Evolutionary conservation across 768 basidiomycete species (phyloP).

Genomic region (Hebeloma cylindrosporum): DNA sequence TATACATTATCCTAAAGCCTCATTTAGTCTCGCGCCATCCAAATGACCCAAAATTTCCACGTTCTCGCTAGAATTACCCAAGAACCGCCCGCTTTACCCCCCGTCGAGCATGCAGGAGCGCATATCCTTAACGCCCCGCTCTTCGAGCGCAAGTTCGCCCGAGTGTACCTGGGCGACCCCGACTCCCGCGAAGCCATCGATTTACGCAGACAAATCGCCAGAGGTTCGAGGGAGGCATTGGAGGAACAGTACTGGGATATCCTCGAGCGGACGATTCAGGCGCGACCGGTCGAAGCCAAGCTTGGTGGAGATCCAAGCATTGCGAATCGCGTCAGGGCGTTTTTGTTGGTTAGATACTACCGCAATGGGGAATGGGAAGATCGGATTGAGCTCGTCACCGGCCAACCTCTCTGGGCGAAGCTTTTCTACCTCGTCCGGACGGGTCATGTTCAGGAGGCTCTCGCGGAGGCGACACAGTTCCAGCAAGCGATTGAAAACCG

Average conservation of each 20-base stretch:
- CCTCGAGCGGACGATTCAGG: constrained; percentile 78
- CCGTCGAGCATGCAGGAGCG: constrained; percentile 75
- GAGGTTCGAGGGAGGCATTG: constrained; percentile 75
- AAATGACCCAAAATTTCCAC: constrained; percentile 70
- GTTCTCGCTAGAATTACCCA: constrained; percentile 73
- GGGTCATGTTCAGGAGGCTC: constrained; percentile 78
- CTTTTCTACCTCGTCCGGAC: constrained; percentile 90
- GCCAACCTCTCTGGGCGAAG: constrained; percentile 90
- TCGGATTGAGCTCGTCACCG: constrained; percentile 84
- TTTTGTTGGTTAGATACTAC: constrained; percentile 78
- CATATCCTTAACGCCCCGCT: constrained; percentile 80
- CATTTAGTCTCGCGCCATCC: constrained; percentile 48
- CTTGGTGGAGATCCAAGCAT: constrained; percentile 92
- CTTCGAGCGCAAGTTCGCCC: constrained; percentile 81
- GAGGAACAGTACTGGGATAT: constrained; percentile 90
- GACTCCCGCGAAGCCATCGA: constrained; percentile 65
- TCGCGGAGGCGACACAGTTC: constrained; percentile 69
- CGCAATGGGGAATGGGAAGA: constrained; percentile 84
- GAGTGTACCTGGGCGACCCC: constrained; percentile 67
- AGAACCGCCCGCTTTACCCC: constrained; percentile 75
- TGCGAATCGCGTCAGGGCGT: constrained; percentile 87
- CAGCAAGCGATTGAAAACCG: constrained; percentile 72
- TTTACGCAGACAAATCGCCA: constrained; percentile 72
- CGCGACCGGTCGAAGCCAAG: constrained; percentile 78
- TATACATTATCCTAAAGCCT: neutral